phyloP scores from a whole-genome alignment of 2,329 filamentous ascomycete species.

The Botrytis paeoniae region DNA sequence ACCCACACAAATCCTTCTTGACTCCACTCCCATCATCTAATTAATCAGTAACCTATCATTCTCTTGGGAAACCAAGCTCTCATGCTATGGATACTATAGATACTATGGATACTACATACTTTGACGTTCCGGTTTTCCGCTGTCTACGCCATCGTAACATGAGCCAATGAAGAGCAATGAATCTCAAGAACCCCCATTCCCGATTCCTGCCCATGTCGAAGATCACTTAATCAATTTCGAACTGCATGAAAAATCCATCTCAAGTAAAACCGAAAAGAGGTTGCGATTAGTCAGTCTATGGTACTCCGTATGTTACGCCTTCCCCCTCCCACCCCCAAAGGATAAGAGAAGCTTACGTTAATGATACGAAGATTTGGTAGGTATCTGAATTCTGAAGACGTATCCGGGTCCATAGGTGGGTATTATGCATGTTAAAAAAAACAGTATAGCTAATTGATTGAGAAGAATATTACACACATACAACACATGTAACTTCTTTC shows the following conservation, averaged over 20 bases:
- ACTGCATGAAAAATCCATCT: background rate
- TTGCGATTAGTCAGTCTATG: background rate
- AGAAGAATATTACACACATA: background rate
- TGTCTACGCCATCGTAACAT: slow-evolving; percentile 6
- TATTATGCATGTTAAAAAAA: background rate
- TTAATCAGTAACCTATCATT: background rate
- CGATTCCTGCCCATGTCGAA: background rate
- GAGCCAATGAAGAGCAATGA: slow-evolving; percentile 4
- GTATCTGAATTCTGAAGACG: background rate
- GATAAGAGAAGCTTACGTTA: background rate
- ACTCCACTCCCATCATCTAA: background rate
- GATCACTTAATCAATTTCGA: slow-evolving; percentile 5
- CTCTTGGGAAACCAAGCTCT: background rate
- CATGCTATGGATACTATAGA: background rate
- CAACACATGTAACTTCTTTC: background rate
- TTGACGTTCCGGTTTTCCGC: background rate
- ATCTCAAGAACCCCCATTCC: background rate
- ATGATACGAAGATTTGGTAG: background rate
- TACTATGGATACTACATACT: background rate
- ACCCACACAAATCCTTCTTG: background rate
- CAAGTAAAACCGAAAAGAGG: background rate
- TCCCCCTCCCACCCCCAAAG: background rate
- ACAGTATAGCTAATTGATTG: background rate
- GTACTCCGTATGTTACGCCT: background rate
- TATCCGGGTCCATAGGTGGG: background rate